These are phyloP conservation scores for Penicillium rolfsii DNA, from an alignment of 2,329 filamentous ascomycete species.

Conservation along the genomic window DNA sequence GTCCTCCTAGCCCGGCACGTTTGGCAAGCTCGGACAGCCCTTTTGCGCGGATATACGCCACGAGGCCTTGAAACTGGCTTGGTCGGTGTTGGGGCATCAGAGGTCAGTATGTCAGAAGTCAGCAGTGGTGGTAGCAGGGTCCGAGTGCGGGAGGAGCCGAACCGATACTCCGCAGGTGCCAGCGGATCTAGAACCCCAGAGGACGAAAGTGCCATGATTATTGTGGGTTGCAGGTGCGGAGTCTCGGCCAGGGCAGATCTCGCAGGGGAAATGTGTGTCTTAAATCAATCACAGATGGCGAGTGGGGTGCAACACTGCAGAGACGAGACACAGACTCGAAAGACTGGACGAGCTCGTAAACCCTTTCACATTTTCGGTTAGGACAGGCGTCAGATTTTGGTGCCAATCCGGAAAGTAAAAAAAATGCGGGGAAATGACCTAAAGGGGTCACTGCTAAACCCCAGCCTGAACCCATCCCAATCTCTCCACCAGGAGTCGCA, in stretches of 20 bases:
- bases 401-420: neutral
- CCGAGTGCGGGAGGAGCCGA: neutral
- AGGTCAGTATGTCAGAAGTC: neutral
- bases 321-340: neutral
- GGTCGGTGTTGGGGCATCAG: neutral
- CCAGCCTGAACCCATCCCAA: neutral
- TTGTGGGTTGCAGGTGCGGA: neutral
- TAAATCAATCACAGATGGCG: neutral
- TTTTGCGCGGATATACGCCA: constrained; percentile 13
- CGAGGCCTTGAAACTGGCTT: neutral
- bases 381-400: neutral
- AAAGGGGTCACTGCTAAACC: neutral
- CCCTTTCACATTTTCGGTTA: neutral
- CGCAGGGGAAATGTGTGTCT: neutral
- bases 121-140: neutral
- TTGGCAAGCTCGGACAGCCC: constrained; percentile 15
- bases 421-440: neutral
- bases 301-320: neutral
- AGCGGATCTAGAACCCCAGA: neutral
- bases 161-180: neutral
- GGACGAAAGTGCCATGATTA: neutral
- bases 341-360: neutral
- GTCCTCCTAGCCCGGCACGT: constrained; percentile 10
- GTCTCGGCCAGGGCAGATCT: neutral
- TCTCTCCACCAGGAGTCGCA: neutral